Conservation (phyloP, 2,329 filamentous ascomycete genomes). For the Cercospora berteroae region DNA sequence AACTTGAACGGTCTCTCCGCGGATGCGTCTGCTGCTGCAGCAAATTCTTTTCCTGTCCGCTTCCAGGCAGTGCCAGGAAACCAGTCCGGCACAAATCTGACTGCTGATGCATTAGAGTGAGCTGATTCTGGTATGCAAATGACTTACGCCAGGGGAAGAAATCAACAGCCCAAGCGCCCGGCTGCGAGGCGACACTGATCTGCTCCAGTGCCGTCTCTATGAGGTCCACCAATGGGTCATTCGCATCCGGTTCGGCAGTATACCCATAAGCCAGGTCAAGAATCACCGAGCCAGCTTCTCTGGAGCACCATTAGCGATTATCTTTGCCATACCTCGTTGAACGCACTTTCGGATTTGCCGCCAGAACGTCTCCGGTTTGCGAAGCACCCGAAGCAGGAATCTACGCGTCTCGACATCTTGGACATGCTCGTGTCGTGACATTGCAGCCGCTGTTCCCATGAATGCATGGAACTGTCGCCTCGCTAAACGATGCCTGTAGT, state of each 20-base stretch:
- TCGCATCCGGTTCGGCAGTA: conserved; percentile 40
- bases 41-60: conserved; percentile 41
- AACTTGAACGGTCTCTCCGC: conserved; percentile 46
- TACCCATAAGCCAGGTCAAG: conserved; percentile 52
- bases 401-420: conserved; percentile 48
- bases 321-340: neutral
- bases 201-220: conserved; percentile 42
- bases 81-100: conserved; percentile 48
- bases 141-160: conserved; percentile 42
- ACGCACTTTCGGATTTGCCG: conserved; percentile 42
- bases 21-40: conserved; percentile 33
- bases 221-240: conserved; percentile 48
- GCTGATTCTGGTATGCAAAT: neutral
- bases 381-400: conserved; percentile 44
- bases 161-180: conserved; percentile 50
- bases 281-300: conserved; percentile 43
- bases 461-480: conserved; percentile 49
- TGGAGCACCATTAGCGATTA: neutral
- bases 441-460: conserved; percentile 45
- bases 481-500: conserved; percentile 30
- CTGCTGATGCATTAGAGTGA: neutral
- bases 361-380: conserved; percentile 41
- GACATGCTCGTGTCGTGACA: conserved; percentile 42
- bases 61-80: conserved; percentile 49
- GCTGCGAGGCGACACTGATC: conserved; percentile 43